Evolutionary conservation across 495 filamentous ascomycete species (phyloP), one percentile per base, ranked within the genome.

Genomic region (Wilcoxina mikolae): DNA sequence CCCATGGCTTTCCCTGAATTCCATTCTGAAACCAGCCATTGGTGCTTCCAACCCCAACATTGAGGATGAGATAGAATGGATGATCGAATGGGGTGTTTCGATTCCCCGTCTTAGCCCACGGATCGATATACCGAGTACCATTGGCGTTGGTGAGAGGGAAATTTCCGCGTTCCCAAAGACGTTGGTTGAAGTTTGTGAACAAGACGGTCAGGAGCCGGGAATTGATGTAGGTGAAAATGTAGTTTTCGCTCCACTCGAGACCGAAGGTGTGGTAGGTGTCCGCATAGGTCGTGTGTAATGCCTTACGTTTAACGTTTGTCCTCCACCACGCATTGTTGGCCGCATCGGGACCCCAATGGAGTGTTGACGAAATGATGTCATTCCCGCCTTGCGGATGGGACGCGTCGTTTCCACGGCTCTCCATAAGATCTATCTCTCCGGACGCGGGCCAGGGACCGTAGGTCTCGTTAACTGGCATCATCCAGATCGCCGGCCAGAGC

Each of bases 401-500:
- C 62, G 79, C 78, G 64, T 86, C 82, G 70, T 93, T 93, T 43
- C 86, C 86, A 35, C 86, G 80, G 49, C 74, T 76, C 68, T 93
- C 86, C 49, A 74, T 69, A 54, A 93, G 82, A 68, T 91, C 87
- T 55, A 93, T 91, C 67, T 93, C 86, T n/a, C 86, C 86, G 33
- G 83, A 87, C 25, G 67, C 67, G 0, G 86, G 86, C 86, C 86
- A 93, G 9, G 73, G 59, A 2, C 86, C 86, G 66, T 89, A 93
- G 3, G 71, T 78, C 31, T 76, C 69, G 27, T 83, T 70, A 28
- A 79, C 77, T 5, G 86, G 86, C 74, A 93, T 74, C 85, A 93
- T 85, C 84, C 86, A 91, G 60, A 93, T 90, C 35, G 85, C 87
- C 22, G 86, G 86, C 86, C 86, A 93, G 23, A 93, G 73, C 86